A percentile compares a stretch with the other conserved stretches of the same genome.
These are phyloP conservation scores for Melaleuca alternifolia DNA, from an alignment of 345 rosid species.

Conservation along the genomic window DNA sequence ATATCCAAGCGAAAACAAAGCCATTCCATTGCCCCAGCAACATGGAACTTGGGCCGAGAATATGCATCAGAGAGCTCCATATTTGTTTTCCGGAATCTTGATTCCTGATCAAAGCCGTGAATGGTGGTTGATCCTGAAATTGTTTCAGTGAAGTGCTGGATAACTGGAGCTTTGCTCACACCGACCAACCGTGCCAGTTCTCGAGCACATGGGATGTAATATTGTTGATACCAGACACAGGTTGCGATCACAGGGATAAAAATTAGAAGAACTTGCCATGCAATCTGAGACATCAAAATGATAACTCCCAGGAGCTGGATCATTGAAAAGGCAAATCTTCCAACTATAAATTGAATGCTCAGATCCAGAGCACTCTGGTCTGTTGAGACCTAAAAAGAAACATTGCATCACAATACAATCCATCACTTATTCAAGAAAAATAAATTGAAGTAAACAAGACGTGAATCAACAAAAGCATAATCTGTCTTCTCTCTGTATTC, in stretches of 20 bases:
- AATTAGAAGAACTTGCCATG: conserved; percentile 70
- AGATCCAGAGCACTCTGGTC: conserved; percentile 63
- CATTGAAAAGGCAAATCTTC: conserved; percentile 26
- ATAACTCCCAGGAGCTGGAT: conserved; percentile 55
- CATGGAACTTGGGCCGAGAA: conserved; percentile 47
- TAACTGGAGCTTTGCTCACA: conserved; percentile 61
- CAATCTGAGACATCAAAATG: conserved; percentile 59
- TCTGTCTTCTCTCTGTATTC: not conserved
- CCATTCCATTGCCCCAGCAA: conserved; percentile 59
- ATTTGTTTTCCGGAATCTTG: conserved; percentile 43
- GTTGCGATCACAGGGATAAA: conserved; percentile 54
- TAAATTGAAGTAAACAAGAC: not conserved
- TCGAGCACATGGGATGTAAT: conserved; percentile 61
- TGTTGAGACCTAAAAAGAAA: conserved; percentile 46
- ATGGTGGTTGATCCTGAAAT: conserved; percentile 59
- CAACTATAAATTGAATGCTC: conserved; percentile 38
- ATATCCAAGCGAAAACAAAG: conserved; percentile 65
- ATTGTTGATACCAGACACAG: conserved; percentile 77
- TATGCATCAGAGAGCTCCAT: conserved; percentile 44
- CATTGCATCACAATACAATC: not conserved
- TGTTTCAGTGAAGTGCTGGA: conserved; percentile 80
- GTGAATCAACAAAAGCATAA: not conserved
- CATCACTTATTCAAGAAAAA: not conserved
- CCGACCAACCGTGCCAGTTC: conserved; percentile 65
- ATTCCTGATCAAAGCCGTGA: conserved; percentile 69